A percentile compares a stretch with the other conserved stretches of the same genome.
Conservation (phyloP, 305 asterid species). For the Solanum chacoense region DNA sequence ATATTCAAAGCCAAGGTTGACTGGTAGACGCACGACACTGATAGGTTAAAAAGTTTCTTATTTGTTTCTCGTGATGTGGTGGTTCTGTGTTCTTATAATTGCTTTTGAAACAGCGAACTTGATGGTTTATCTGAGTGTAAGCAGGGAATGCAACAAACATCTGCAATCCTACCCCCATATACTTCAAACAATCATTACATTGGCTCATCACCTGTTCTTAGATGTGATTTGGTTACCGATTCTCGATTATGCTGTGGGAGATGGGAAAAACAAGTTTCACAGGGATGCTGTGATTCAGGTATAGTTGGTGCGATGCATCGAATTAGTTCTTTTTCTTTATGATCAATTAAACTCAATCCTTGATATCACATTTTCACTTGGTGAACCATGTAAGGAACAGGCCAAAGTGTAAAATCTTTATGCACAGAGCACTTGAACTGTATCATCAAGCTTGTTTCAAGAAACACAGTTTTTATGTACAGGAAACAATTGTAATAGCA, state of each 20-base stretch:
- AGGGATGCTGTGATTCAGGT: constrained; percentile 4
- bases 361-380: not conserved
- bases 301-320: not conserved
- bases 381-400: not conserved
- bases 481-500: not conserved
- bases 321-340: not conserved
- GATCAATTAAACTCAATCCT: not conserved
- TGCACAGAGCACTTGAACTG: not conserved
- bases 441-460: not conserved
- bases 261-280: not conserved
- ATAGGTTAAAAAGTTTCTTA: not conserved
- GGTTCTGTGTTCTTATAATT: not conserved
- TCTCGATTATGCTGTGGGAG: not conserved
- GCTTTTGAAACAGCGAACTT: not conserved
- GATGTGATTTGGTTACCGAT: not conserved
- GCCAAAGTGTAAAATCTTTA: not conserved
- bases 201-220: not conserved
- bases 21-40: not conserved
- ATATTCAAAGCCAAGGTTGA: not conserved
- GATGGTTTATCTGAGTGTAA: not conserved
- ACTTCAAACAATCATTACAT: not conserved
- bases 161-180: not conserved
- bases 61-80: not conserved
- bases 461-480: not conserved
- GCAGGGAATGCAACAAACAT: not conserved